Conservation (phyloP, 805 yeast species). For the Ascoidea tarda region DNA sequence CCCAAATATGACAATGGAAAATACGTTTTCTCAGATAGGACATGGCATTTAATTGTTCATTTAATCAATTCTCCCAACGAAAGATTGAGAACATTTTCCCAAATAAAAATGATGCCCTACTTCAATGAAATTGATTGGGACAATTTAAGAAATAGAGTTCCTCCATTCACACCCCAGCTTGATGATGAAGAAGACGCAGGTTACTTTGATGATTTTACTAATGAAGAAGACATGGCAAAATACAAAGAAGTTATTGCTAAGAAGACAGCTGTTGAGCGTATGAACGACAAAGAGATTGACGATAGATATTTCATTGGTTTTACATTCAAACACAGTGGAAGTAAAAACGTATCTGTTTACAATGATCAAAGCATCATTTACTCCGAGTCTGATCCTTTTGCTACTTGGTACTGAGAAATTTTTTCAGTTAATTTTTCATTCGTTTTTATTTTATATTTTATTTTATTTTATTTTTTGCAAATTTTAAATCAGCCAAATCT, state of each 20-base stretch:
- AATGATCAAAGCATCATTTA: neutral
- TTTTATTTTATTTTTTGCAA: neutral
- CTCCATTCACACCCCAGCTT: conserved; percentile 94
- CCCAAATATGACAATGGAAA: conserved; percentile 89
- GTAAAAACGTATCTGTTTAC: conserved; percentile 9
- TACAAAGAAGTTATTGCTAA: conserved; percentile 95
- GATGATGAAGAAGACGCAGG: conserved; percentile 98
- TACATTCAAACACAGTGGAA: conserved; percentile 74
- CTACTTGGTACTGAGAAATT: conserved; percentile 8
- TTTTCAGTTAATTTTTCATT: neutral
- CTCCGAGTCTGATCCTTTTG: conserved; percentile 9
- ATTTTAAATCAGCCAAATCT: neutral
- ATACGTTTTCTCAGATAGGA: conserved; percentile 86
- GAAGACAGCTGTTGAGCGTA: conserved; percentile 68
- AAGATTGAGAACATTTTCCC: conserved; percentile 67
- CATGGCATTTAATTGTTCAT: conserved; percentile 79
- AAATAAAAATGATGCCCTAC: conserved; percentile 67
- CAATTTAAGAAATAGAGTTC: conserved; percentile 49
- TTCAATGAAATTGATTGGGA: conserved; percentile 78
- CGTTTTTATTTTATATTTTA: no score
- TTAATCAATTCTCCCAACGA: conserved; percentile 68
- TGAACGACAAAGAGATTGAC: conserved; percentile 53
- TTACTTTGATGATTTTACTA: conserved; percentile 93
- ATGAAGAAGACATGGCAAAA: conserved; percentile 94
- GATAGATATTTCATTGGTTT: conserved; percentile 82